Base-by-base conservation (phyloP, 768 basidiomycete genomes). In the Gloeostereum incarnatum region DNA sequence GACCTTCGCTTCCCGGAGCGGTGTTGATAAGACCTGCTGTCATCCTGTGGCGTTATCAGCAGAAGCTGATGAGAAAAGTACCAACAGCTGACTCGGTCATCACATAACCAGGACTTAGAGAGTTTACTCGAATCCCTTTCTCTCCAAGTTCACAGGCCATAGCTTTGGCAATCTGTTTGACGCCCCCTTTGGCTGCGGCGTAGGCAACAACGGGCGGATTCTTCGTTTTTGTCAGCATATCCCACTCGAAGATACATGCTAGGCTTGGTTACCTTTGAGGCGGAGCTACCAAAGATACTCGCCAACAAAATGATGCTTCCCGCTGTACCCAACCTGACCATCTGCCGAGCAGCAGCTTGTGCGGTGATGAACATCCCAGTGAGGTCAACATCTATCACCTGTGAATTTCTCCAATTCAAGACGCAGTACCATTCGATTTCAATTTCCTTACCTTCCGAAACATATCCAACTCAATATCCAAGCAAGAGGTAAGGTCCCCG, bases 131-230 rank as follows among this genome's bases (percentile, higher is more conserved):
- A 35, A 75, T 73, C 4, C 53, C 44, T 44, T 63, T 45, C 36
- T 45, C 52, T 2, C 72, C 73, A 1, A 75, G 60, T 45, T 75
- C 73, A 45, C 68, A 72, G 1, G 74, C 75, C 68, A 75, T 65
- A 50, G 68, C 70, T 25, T 73, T 65, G 4, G 52, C 66, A 69
- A 74, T 72, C 53, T 77, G 75, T 27, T 75, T 42, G 19, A 75
- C 71, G 17, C 65, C 73, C 2, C 64, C 59, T 52, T 75, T 75
- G 49, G 66, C 68, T 29, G 63, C 59, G 53, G 73, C 73, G 54
- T 76, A 76, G 5, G 71, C 63, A 40, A 65, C 57, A 68, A 68
- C 73, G 1, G 62, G 58, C 35, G 71, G 69, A 43, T 65, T 69
- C 71, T 75, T 13, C n/a, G n/a, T n/a, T 40, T 27, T 16, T 40